These are phyloP conservation scores for Puccinia polysora DNA, from an alignment of 1,284 basidiomycete genomes.

Conservation along the genomic window DNA sequence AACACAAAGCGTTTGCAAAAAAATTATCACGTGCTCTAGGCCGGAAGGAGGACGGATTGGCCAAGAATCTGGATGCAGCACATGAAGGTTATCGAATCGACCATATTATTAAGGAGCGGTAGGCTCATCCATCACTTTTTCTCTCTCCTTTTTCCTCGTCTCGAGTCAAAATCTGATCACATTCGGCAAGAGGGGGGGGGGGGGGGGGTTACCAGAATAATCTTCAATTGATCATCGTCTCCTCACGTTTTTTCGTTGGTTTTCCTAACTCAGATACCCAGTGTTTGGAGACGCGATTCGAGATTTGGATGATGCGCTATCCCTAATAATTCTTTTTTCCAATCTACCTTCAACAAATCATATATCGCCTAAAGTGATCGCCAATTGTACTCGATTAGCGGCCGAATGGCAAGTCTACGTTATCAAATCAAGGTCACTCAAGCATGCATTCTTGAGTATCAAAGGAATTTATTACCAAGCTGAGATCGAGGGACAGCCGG, in stretches of 20 bases:
- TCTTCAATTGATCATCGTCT: not conserved
- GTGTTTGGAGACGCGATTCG: conserved; percentile 92
- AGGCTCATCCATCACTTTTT: conserved; percentile 45
- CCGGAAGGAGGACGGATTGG: conserved; percentile 86
- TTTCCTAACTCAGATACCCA: conserved; percentile 69
- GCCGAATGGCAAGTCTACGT: conserved; percentile 74
- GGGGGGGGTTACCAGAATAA: too few relatives aligned
- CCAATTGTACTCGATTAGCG: conserved; percentile 82
- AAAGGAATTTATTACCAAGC: conserved; percentile 99
- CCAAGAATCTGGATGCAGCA: conserved; percentile 86
- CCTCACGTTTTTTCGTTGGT: too few relatives aligned
- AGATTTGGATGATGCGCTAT: conserved; percentile 95
- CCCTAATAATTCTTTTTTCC: conserved; percentile 88
- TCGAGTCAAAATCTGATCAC: too few relatives aligned
- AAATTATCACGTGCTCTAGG: conserved; percentile 91
- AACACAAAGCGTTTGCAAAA: conserved; percentile 98
- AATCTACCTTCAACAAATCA: conserved; percentile 71
- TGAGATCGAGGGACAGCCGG: conserved; percentile 80
- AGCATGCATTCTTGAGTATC: conserved; percentile 93
- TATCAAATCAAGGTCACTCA: conserved; percentile 77
- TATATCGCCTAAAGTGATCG: conserved; percentile 75
- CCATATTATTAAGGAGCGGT: conserved; percentile 98
- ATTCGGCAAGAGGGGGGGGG: not conserved
- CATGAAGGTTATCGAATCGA: conserved; percentile 69
- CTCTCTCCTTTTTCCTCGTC: not conserved